Evolutionary conservation across 1,284 basidiomycete genomes (phyloP), one percentile per base, ranked within the genome.

Genomic region (Cryptococcus wingfieldii): DNA sequence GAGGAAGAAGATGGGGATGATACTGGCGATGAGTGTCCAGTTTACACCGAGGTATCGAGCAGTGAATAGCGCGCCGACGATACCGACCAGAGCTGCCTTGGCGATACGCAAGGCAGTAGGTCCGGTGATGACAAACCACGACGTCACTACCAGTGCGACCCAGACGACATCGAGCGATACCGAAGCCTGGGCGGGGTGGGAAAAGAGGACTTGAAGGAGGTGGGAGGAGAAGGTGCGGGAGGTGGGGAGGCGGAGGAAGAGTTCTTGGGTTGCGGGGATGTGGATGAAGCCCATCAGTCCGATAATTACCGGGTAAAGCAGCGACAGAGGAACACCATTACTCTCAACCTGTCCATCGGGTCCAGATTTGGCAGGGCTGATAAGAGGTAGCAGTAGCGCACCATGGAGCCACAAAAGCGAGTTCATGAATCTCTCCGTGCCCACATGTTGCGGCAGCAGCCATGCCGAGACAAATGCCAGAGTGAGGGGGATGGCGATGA

Each of bases 91-190:
- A 13, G 23, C 27, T 7, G 10, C 18, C n/a, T 54, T 51, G 41
- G 43, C 34, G 16, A 57, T 8, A 47, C 67, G 66, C 52, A 58
- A n/a, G 8, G 63, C 38, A 37, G 68, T 45, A 14, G 69, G 55
- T 3, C 76, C 76, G 10, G 68, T 65, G n/a, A 65, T 47, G 38
- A 74, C 18, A 48, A 64, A 67, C 61, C 74, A 76, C 1, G 60
- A 31, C 1, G 56, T 10, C 10, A 69, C 50, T 18, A 62, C 64
- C 51, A 70, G 38, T 0, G 31, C 61, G 3, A 69, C 67, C 83
- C 84, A 86, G 12, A 86, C 66, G 27, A 86, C 81, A 58, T 87
- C 85, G 79, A 82, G 83, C 3, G 84, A 83, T 44, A 88, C 85
- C 3, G 83, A 84, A 1, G 81, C 78, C 66, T 86, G 84, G 0